phyloP scores from a whole-genome alignment of 1,284 basidiomycete species.

The Paramarasmius palmivorus region DNA sequence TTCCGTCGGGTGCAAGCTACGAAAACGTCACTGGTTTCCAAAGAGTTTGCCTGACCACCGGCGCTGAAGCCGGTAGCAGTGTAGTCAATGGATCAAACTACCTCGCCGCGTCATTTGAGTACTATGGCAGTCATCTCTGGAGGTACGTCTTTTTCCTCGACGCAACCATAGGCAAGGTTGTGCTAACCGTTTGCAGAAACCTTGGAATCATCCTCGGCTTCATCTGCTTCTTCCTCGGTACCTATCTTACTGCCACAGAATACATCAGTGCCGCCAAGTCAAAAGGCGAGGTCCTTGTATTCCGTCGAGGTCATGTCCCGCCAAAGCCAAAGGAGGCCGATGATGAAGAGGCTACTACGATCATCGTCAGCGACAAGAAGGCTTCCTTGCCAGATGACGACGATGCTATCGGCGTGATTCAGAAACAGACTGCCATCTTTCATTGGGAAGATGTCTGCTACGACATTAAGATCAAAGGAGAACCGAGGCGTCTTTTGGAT shows the following conservation, averaged over 20 bases:
- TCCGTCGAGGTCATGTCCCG: constrained; percentile 38
- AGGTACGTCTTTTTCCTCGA: constrained; percentile 19
- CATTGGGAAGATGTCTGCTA: constrained; percentile 45
- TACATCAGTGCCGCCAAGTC: constrained; percentile 35
- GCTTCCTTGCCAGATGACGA: not conserved
- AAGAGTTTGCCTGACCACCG: constrained; percentile 38
- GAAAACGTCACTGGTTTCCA: constrained; percentile 23
- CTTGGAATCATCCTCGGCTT: constrained; percentile 40
- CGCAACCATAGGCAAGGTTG: too few species aligned
- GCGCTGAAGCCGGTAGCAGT: constrained; percentile 32
- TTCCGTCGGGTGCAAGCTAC: constrained; percentile 33
- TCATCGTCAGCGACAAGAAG: not conserved
- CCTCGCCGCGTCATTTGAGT: constrained; percentile 37
- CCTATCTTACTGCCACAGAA: constrained; percentile 44
- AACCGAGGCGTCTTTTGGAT: constrained; percentile 45
- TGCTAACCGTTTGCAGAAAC: constrained; percentile 30
- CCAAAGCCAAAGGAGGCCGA: constrained; percentile 3
- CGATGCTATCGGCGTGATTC: not conserved
- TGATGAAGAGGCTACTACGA: constrained; percentile 20
- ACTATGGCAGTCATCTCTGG: constrained; percentile 40
- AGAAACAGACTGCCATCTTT: constrained; percentile 14
- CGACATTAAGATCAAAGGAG: constrained; percentile 48
- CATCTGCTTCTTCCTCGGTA: constrained; percentile 25
- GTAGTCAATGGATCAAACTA: constrained; percentile 40
- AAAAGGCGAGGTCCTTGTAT: constrained; percentile 47